Conservation (phyloP, 192 early-diverging fungal species). For the Chytriomyces confervae region DNA sequence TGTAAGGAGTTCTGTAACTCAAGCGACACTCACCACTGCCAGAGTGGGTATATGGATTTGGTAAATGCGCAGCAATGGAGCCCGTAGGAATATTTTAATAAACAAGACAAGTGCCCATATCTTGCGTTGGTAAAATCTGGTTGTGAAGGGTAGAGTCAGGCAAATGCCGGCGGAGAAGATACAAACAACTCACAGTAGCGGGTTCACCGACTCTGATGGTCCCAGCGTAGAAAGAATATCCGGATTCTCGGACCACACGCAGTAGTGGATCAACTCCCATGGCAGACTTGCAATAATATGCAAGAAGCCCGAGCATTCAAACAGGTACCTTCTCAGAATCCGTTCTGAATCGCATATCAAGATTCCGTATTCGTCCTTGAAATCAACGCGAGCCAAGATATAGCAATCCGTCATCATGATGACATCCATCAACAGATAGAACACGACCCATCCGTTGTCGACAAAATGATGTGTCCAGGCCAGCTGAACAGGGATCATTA, state of each 20-base stretch:
- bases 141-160: neutral
- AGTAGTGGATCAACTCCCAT: slow-evolving; percentile 34
- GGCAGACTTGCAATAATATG: slow-evolving; percentile 31
- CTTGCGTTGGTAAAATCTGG: slow-evolving; percentile 39
- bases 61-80: slow-evolving; percentile 35
- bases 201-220: neutral
- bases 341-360: slow-evolving; percentile 9
- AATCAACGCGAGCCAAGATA: slow-evolving; percentile 23
- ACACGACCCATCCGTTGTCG: slow-evolving; percentile 19
- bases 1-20: neutral
- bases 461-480: slow-evolving; percentile 38
- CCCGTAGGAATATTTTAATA: slow-evolving; percentile 35
- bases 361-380: slow-evolving; percentile 40
- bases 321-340: slow-evolving; percentile 29
- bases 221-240: neutral
- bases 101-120: slow-evolving; percentile 37
- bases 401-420: slow-evolving; percentile 37
- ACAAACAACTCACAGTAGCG: slow-evolving; percentile 11
- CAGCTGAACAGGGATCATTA: slow-evolving; percentile 36
- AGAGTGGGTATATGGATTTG: slow-evolving; percentile 24
- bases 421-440: slow-evolving; percentile 30
- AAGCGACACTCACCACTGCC: slow-evolving; percentile 20
- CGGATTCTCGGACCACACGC: neutral
- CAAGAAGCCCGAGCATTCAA: slow-evolving; percentile 11
- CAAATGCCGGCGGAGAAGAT: neutral